Percentiles rank a stretch among this genome's conserved stretches.
Evolutionary conservation across 2,329 filamentous ascomycete species (phyloP).

Genomic region (Capronia coronata): DNA sequence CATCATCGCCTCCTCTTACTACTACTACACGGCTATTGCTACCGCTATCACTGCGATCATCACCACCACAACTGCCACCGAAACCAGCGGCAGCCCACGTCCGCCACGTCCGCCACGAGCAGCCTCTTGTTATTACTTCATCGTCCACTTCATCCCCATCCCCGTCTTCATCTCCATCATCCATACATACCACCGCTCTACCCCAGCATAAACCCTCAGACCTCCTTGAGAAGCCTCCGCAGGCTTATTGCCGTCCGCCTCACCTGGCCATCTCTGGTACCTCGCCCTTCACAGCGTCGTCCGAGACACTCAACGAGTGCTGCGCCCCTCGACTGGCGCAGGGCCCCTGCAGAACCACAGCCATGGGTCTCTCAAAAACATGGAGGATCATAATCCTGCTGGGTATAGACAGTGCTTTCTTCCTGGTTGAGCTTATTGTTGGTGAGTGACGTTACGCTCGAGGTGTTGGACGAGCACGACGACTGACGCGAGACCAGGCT

Average conservation of each 20-base stretch:
- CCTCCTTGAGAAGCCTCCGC: slow-evolving; percentile 12
- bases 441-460: slow-evolving; percentile 41
- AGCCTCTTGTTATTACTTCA: background rate
- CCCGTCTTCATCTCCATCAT: slow-evolving; percentile 3
- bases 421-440: slow-evolving; percentile 77
- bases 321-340: slow-evolving; percentile 17
- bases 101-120: background rate
- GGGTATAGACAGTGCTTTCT: slow-evolving; percentile 81
- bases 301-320: slow-evolving; percentile 25
- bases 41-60: background rate
- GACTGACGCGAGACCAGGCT: slow-evolving; percentile 44
- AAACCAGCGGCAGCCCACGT: background rate
- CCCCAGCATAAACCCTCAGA: slow-evolving; percentile 2
- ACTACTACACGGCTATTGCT: background rate
- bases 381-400: slow-evolving; percentile 90
- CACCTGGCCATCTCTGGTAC: background rate
- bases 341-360: slow-evolving; percentile 1
- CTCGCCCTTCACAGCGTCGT: slow-evolving; percentile 12
- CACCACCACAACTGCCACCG: background rate
- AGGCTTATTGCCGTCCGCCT: slow-evolving; percentile 16
- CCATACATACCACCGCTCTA: background rate
- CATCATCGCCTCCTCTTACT: slow-evolving; percentile 2
- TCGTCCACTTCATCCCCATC: slow-evolving; percentile 7
- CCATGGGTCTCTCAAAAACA: slow-evolving; percentile 67
- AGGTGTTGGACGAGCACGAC: background rate